Evolutionary conservation across 495 filamentous ascomycete species (phyloP).

Genomic region (Podospora anserina): DNA sequence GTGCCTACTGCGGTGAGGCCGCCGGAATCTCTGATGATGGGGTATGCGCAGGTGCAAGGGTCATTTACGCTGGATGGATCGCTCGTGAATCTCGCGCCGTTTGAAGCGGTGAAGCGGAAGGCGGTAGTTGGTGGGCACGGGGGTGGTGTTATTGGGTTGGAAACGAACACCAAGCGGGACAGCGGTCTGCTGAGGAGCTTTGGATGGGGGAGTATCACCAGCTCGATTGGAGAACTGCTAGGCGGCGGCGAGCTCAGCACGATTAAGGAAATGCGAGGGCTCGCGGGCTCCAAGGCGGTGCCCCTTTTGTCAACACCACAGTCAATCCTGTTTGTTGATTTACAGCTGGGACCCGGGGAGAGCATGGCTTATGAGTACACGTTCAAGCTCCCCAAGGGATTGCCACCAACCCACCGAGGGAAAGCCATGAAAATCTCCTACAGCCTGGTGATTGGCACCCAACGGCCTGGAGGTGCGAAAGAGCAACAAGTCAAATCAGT

Average conservation of each 20-base stretch:
- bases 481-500: conserved; percentile 87
- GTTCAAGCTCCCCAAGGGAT: conserved; percentile 77
- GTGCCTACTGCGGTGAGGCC: conserved; percentile 44
- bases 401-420: conserved; percentile 87
- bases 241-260: conserved; percentile 84
- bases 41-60: conserved; percentile 91
- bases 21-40: conserved; percentile 90
- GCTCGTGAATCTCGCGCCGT: conserved; percentile 79
- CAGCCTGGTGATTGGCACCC: conserved; percentile 87
- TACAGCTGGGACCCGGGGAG: conserved; percentile 82
- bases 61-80: conserved; percentile 90
- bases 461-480: conserved; percentile 70
- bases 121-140: conserved; percentile 85
- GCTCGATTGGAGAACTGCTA: conserved; percentile 80
- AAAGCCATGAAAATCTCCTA: conserved; percentile 94
- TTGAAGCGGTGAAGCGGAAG: conserved; percentile 94
- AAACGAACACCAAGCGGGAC: conserved; percentile 65
- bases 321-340: conserved; percentile 92
- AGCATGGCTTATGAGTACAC: conserved; percentile 81
- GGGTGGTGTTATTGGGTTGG: conserved; percentile 76
- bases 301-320: conserved; percentile 93
- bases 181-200: conserved; percentile 80
- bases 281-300: conserved; percentile 72
- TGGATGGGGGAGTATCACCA: conserved; percentile 85
- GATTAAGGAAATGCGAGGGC: conserved; percentile 89